These are phyloP conservation scores for Solanum medicagineum DNA, from an alignment of 257 asterid genomes.

Conservation along the genomic window DNA sequence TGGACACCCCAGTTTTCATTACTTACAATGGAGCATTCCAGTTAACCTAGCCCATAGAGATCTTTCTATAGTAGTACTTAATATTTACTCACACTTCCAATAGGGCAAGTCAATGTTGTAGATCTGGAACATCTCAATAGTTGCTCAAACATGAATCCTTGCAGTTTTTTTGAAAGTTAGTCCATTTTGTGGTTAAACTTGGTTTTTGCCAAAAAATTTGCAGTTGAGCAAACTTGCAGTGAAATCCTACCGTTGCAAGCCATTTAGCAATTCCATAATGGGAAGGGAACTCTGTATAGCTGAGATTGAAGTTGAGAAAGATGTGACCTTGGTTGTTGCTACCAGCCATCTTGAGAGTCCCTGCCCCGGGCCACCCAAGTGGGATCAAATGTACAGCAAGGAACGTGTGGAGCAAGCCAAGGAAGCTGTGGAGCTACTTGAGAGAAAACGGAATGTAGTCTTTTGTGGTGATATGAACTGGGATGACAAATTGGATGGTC, in stretches of 20 bases:
- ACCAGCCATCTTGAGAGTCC: conserved; percentile 97
- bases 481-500: conserved; percentile 82
- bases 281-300: conserved; percentile 70
- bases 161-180: neutral
- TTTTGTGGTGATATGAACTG: conserved; percentile 98
- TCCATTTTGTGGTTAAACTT: neutral
- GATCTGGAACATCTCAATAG: neutral
- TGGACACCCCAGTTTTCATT: neutral
- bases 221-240: conserved; percentile 73
- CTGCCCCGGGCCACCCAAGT: conserved; percentile 76
- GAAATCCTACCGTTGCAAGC: conserved; percentile 47
- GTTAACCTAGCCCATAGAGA: neutral
- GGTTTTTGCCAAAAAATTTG: neutral
- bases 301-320: conserved; percentile 41
- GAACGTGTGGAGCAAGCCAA: conserved; percentile 84
- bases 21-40: neutral
- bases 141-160: neutral
- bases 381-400: conserved; percentile 93
- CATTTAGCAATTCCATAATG: conserved; percentile 69
- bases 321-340: conserved; percentile 43
- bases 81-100: neutral
- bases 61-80: neutral
- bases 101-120: neutral
- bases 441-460: conserved; percentile 42
- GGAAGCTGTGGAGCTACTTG: conserved; percentile 54